Evolutionary conservation across 2,329 filamentous ascomycete species (phyloP), one percentile per base, ranked within the genome.

Genomic region (Fusarium caatingaense): DNA sequence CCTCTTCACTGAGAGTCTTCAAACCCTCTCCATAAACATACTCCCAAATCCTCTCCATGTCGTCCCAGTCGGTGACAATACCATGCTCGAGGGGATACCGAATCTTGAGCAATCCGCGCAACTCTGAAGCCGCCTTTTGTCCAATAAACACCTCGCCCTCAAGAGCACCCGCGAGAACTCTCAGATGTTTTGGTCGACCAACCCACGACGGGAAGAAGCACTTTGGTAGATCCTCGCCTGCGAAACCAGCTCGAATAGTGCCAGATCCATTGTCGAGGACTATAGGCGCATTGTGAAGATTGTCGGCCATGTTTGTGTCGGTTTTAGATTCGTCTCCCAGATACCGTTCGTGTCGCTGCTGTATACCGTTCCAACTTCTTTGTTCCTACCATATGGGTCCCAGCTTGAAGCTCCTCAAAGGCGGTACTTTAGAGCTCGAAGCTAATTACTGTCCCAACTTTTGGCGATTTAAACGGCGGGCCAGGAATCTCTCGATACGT

Each of bases 1-100:
- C 92, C 87, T 99, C 96, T 87, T 99, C 96, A 81, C 94, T 98
- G 78, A 98, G 86, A 51, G 95, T 97, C 85, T 98, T 98, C 76
- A 99, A 81, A 70, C 97, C 96, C 78, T 98, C 95, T 61, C 93
- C 93, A 80, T 98, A 99, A 56, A 99, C 94, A 78, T 97, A 96
- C 76, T 97, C 93, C 96, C 96, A 99, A 82, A 99, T 99, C 83
- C 93, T 91, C 85, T 99, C 96, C 96, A 99, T 99, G 78, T 99
- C 96, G 79, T 98, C 96, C 96, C 96, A 99, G 81, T 99, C 94
- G 74, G 96, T 99, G 69, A 99, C 96, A 76, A 99, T 97, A 74
- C 96, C 96, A 80, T 99, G 96, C 83, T 98, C 96, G 58, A 99
- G 84, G 46, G 96, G 96, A 79, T 98, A 98, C 72, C 90, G 88